These are phyloP conservation scores for Neofusicoccum cordaticola DNA, from an alignment of 2,329 filamentous ascomycete species.

Conservation along the genomic window DNA sequence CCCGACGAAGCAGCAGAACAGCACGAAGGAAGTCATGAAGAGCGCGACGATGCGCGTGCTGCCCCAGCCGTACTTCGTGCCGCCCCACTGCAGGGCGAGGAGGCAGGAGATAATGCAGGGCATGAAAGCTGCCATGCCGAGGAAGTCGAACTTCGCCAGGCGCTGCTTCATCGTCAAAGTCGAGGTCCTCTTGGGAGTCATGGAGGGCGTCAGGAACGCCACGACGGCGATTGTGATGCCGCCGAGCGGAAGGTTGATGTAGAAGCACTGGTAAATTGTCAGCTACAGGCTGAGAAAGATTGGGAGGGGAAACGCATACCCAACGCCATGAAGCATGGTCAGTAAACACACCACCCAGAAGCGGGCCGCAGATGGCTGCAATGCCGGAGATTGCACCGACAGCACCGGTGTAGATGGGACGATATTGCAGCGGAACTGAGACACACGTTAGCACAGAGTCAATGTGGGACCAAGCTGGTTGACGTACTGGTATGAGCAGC, in stretches of 20 bases:
- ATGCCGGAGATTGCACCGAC: slow-evolving; percentile 19
- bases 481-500: slow-evolving; percentile 2
- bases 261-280: slow-evolving; percentile 29
- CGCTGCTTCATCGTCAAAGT: slow-evolving; percentile 5
- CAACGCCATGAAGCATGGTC: slow-evolving; percentile 20
- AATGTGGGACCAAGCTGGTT: neutral
- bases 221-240: slow-evolving; percentile 16
- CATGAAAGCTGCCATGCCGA: slow-evolving; percentile 32
- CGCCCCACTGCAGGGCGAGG: slow-evolving; percentile 38
- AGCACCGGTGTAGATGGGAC: slow-evolving; percentile 14
- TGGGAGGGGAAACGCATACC: neutral
- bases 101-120: slow-evolving; percentile 33
- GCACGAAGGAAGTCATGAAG: slow-evolving; percentile 16
- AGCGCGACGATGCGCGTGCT: slow-evolving; percentile 21
- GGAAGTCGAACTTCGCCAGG: slow-evolving; percentile 25
- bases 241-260: slow-evolving; percentile 22
- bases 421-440: slow-evolving; percentile 12
- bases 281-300: neutral
- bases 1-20: slow-evolving; percentile 19
- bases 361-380: slow-evolving; percentile 25
- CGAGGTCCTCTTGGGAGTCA: slow-evolving; percentile 8
- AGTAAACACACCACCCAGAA: slow-evolving; percentile 21
- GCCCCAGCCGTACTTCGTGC: slow-evolving; percentile 22
- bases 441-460: neutral
- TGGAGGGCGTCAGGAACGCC: slow-evolving; percentile 27